A percentile compares a stretch with the other conserved stretches of the same genome.
Evolutionary conservation across 306 rosid genomes (phyloP).

Genomic region (Vigna trinervia): DNA sequence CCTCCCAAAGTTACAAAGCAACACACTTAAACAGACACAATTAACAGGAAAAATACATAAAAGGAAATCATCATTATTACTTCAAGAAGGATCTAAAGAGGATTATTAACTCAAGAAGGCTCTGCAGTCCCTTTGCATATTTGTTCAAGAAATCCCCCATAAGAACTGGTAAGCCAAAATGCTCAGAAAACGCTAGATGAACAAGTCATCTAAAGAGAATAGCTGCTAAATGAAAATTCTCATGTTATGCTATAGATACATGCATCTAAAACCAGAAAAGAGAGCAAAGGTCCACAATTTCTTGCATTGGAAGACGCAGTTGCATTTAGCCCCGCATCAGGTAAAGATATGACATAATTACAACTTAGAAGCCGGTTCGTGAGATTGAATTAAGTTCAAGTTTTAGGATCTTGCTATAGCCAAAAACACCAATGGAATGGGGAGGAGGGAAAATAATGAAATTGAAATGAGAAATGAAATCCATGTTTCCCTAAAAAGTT

Average conservation of each 20-base stretch:
- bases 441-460: background rate
- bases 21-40: background rate
- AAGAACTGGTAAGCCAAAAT: background rate
- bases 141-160: background rate
- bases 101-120: background rate
- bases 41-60: background rate
- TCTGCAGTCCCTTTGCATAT: background rate
- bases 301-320: background rate
- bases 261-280: constrained; percentile 6
- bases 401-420: constrained; percentile 3
- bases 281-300: background rate
- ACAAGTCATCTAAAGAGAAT: background rate
- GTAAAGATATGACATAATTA: background rate
- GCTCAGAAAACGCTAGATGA: background rate
- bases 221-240: background rate
- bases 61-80: background rate
- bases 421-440: background rate
- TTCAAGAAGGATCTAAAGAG: background rate
- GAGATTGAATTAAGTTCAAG: background rate
- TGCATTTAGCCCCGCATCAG: background rate
- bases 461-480: constrained; percentile 9
- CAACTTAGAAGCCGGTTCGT: background rate
- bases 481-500: background rate
- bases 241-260: background rate
- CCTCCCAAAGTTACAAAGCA: background rate